phyloP scores from a whole-genome alignment of 2,329 filamentous ascomycete species.

The Fusarium pininemorale region DNA sequence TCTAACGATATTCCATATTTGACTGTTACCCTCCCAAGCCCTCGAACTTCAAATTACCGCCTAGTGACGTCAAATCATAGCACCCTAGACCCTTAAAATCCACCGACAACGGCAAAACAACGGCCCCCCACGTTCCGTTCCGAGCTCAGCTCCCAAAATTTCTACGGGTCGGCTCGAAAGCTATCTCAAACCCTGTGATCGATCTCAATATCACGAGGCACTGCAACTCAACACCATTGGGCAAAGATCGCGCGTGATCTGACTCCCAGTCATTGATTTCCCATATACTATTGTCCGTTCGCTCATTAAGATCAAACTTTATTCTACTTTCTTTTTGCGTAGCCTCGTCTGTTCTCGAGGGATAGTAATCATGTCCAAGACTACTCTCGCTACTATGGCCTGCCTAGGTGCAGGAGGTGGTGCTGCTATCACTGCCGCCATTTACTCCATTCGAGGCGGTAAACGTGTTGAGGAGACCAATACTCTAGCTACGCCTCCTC shows the following conservation, averaged over 20 bases:
- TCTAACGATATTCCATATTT: neutral
- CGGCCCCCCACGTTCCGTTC: constrained; percentile 35
- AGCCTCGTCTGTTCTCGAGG: neutral
- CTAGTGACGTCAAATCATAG: constrained; percentile 25
- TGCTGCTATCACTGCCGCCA: constrained; percentile 75
- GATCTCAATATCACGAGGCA: constrained; percentile 27
- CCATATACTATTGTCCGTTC: neutral
- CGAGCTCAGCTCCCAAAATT: constrained; percentile 27
- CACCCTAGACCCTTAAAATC: constrained; percentile 17
- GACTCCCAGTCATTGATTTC: neutral
- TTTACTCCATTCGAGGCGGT: constrained; percentile 67
- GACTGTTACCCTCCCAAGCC: neutral
- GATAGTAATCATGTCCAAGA: constrained; percentile 73
- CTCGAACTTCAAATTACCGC: neutral
- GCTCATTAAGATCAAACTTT: neutral
- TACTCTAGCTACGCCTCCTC: constrained; percentile 45
- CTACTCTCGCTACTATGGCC: constrained; percentile 78
- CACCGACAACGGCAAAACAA: constrained; percentile 29
- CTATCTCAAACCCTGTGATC: constrained; percentile 25
- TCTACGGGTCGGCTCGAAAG: constrained; percentile 13
- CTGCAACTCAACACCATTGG: constrained; percentile 27
- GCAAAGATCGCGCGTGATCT: constrained; percentile 19
- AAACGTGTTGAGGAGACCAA: constrained; percentile 53
- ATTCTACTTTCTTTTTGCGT: neutral
- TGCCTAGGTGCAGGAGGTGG: constrained; percentile 80